Evolutionary conservation across 1,284 basidiomycete species (phyloP).

Genomic region (Malassezia nana): DNA sequence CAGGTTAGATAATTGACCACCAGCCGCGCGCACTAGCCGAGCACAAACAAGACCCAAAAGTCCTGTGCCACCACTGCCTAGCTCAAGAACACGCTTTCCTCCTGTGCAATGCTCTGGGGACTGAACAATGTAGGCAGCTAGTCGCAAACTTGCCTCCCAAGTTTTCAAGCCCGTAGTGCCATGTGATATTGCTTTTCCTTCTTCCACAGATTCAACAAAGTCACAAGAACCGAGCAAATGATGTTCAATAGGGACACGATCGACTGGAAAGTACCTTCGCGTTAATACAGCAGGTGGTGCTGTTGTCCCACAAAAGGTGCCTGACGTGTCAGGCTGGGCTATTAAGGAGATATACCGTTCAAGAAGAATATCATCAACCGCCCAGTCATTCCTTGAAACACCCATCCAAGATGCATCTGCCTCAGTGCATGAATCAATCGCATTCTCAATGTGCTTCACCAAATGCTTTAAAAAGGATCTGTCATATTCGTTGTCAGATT

Average conservation of each 20-base stretch:
- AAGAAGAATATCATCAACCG: slow-evolving; percentile 5
- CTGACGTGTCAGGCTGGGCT: background rate
- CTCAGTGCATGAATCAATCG: background rate
- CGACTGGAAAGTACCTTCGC: slow-evolving; percentile 5
- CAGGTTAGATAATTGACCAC: background rate
- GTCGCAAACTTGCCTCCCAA: slow-evolving; percentile 21
- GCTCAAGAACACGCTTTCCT: slow-evolving; percentile 18
- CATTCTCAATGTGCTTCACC: slow-evolving; percentile 9
- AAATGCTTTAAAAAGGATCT: slow-evolving; percentile 14
- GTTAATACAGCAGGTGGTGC: background rate
- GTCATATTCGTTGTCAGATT: slow-evolving; percentile 5
- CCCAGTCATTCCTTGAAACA: background rate
- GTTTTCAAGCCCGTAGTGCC: slow-evolving; percentile 25
- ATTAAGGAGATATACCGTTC: slow-evolving; percentile 13
- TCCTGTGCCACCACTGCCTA: slow-evolving; percentile 25
- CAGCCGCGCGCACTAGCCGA: background rate
- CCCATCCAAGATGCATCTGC: background rate
- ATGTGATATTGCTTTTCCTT: slow-evolving; percentile 18
- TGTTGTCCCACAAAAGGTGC: background rate
- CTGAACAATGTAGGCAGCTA: slow-evolving; percentile 18
- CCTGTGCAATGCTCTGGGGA: background rate
- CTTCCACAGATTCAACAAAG: slow-evolving; percentile 16
- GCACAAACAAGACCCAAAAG: slow-evolving; percentile 20
- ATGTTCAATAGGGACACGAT: background rate
- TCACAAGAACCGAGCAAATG: slow-evolving; percentile 4